Evolutionary conservation across 2,329 filamentous ascomycete genomes (phyloP), one percentile per base, ranked within the genome.

Genomic region (Alternaria ventricosa): DNA sequence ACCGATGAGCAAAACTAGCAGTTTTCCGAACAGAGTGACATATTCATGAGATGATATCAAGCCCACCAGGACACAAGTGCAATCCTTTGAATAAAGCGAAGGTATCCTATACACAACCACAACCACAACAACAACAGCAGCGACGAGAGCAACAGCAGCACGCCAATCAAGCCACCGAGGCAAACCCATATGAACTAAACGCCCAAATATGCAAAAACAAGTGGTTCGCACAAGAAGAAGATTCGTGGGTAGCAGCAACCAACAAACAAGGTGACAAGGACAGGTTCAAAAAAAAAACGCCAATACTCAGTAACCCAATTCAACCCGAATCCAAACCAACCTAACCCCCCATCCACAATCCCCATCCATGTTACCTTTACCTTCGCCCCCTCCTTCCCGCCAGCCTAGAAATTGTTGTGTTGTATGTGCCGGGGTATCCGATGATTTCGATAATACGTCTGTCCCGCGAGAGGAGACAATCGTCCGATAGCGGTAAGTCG

Each of bases 161-260:
- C 45, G 44, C 55, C 55, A 49, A 41, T 44, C 25, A 47, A 28
- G 28, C 44, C 22, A 28, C 44, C 27, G 18, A 20, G 30, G 33
- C 22, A 57, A 22, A 41, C 36, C 44, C 45, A 36, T n/a, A 36
- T 25, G 18, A 36, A 28, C 20, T 23, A 20, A 63, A 63, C 61
- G 61, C 61, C 61, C 36, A 60, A 43, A 61, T 61, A 61, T 63
- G 57, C 57, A 56, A 54, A 15, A 25, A 25, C 18, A 23, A 23
- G 23, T 33, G 20, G 27, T 13, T 20, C 8, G 23, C 33, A 53
- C 30, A 25, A 53, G 15, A 53, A 53, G 13, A 53, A 41, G 20
- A 53, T 30, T 25, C 28, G 28, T 53, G 20, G 30, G 49, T n/a
- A 23, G 43, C 36, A 53, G 12, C 12, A 23, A 25, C 43, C 33